phyloP scores from a whole-genome alignment of 768 basidiomycete genomes.

The Auriscalpium vulgare region DNA sequence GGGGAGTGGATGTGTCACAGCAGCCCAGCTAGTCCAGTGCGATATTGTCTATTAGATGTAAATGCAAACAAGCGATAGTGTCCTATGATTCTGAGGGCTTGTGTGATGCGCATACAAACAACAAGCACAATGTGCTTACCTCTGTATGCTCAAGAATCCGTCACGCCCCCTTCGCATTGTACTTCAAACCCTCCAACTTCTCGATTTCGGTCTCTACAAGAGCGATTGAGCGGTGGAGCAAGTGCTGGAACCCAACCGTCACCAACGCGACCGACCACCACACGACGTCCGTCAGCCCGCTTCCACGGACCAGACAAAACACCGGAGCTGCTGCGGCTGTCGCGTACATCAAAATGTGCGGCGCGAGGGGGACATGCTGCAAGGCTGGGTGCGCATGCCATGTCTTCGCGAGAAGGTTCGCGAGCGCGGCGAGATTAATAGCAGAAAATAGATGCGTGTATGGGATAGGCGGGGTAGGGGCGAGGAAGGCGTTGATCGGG shows the following conservation, averaged over 20 bases:
- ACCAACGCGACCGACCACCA: conserved; percentile 12
- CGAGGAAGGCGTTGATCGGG: conserved; percentile 40
- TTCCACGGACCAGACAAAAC: conserved; percentile 18
- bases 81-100: too few species aligned
- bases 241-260: conserved; percentile 2
- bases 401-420: background rate
- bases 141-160: background rate
- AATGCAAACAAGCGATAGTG: too few species aligned
- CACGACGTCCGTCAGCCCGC: conserved; percentile 3
- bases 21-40: too few species aligned
- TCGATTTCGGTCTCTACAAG: conserved; percentile 39
- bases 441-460: conserved; percentile 15
- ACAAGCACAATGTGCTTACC: too few species aligned
- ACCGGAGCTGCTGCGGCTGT: conserved; percentile 42
- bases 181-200: conserved; percentile 45
- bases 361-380: background rate
- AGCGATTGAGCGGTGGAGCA: conserved; percentile 30
- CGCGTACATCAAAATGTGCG: conserved; percentile 12
- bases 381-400: background rate
- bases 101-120: too few species aligned
- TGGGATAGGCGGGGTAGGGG: conserved; percentile 5
- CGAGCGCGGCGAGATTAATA: conserved; percentile 7
- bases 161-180: conserved; percentile 48
- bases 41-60: too few species aligned
- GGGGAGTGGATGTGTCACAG: too few species aligned